These are phyloP conservation scores for Colletotrichum tofieldiae DNA, from an alignment of 2,329 filamentous ascomycete species.

Conservation along the genomic window DNA sequence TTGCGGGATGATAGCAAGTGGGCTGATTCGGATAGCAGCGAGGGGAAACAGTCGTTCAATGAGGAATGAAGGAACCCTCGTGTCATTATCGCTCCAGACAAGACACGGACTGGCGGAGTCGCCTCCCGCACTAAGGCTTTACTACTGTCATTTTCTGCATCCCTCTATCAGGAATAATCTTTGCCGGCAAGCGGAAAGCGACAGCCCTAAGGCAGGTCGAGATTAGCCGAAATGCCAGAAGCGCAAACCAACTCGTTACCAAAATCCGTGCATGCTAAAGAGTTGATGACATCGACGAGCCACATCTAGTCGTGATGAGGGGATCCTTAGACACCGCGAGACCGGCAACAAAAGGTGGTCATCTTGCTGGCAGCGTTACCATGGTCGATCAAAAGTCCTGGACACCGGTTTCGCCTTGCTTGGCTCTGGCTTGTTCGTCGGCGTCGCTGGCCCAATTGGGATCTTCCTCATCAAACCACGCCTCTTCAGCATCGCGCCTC, in stretches of 20 bases:
- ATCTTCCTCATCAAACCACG: slow-evolving; percentile 86
- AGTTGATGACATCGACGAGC: neutral
- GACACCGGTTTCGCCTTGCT: slow-evolving; percentile 76
- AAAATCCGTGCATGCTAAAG: neutral
- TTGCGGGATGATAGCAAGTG: neutral
- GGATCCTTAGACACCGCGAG: neutral
- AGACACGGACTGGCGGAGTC: neutral
- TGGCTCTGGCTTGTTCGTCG: slow-evolving; percentile 49
- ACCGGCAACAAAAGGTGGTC: neutral
- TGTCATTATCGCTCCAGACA: neutral
- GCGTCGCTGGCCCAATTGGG: slow-evolving; percentile 73
- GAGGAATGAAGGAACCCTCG: neutral
- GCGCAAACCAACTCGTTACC: neutral
- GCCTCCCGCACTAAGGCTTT: neutral
- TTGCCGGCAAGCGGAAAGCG: neutral
- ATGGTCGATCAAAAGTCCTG: slow-evolving; percentile 75
- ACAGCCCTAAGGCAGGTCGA: neutral
- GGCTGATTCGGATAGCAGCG: neutral
- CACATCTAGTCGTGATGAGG: neutral
- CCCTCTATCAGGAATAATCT: too few relatives aligned
- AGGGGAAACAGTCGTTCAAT: neutral
- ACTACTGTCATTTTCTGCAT: neutral
- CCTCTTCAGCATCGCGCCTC: slow-evolving; percentile 77
- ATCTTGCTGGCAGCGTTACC: neutral
- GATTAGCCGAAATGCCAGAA: slow-evolving; percentile 6